phyloP scores from a whole-genome alignment of 208 protist genomes.

The Acanthamoeba triangularis region DNA sequence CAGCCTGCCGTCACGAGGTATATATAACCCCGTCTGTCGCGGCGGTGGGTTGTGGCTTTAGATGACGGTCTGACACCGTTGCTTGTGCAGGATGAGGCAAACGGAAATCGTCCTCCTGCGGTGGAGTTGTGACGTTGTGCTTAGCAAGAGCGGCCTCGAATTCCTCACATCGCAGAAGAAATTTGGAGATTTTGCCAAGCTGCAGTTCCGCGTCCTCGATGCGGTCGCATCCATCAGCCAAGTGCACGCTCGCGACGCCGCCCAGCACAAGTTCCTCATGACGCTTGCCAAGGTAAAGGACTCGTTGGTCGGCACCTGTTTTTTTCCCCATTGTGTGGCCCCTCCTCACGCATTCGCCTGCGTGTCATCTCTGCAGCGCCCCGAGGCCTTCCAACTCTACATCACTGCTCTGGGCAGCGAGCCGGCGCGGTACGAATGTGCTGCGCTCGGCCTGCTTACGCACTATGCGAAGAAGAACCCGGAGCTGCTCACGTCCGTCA shows the following conservation, averaged over 20 bases:
- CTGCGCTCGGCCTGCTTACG: slow-evolving; percentile 52
- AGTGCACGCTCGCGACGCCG: slow-evolving; percentile 22
- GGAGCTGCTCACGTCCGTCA: slow-evolving; percentile 45
- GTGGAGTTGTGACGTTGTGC: slow-evolving; percentile 73
- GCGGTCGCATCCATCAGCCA: slow-evolving; percentile 38
- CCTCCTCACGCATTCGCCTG: background rate
- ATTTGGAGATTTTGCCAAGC: slow-evolving; percentile 77
- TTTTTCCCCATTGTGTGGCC: background rate
- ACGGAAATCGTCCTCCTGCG: slow-evolving; percentile 62
- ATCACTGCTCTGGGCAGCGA: slow-evolving; percentile 65
- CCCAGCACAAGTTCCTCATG: slow-evolving; percentile 32
- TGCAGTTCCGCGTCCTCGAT: slow-evolving; percentile 60
- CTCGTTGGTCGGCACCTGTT: background rate
- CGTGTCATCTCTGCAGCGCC: background rate
- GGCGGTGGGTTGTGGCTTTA: background rate
- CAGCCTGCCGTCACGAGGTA: slow-evolving; percentile 62
- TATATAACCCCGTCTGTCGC: too few species aligned
- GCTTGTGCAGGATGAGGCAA: slow-evolving; percentile 12
- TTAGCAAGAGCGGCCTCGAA: slow-evolving; percentile 58
- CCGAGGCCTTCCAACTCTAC: slow-evolving; percentile 67
- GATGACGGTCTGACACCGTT: background rate
- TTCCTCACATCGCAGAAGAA: slow-evolving; percentile 78
- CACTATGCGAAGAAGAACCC: background rate
- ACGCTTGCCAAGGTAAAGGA: background rate
- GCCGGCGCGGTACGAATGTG: slow-evolving; percentile 67